Percentiles rank a stretch among this genome's conserved stretches.
Evolutionary conservation across 345 rosid genomes (phyloP).

Genomic region (Gossypium bickii): DNA sequence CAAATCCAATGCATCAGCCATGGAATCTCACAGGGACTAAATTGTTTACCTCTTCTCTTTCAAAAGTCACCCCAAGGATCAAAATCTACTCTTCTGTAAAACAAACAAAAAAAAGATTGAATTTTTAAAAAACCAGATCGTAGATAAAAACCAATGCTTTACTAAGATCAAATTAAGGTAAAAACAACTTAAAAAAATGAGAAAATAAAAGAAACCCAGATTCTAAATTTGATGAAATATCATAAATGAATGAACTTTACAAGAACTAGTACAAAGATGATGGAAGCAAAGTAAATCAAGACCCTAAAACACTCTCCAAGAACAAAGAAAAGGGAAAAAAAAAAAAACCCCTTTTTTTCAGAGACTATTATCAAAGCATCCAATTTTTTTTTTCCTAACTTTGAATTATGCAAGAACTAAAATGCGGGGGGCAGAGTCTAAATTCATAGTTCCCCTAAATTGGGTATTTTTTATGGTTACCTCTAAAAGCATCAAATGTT

Average conservation of each 20-base stretch:
- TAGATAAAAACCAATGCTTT: neutral
- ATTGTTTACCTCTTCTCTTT: constrained; percentile 34
- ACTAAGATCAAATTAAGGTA: neutral
- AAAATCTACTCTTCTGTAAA: constrained; percentile 37
- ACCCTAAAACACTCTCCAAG: neutral
- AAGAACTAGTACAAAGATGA: neutral
- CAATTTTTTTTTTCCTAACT: constrained; percentile 28
- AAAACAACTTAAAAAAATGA: neutral
- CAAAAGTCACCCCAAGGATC: constrained; percentile 40
- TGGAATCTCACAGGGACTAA: neutral
- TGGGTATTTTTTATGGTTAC: constrained; percentile 28
- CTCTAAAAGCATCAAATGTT: constrained; percentile 45
- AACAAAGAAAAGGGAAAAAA: too few relatives aligned
- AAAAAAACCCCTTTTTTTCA: neutral
- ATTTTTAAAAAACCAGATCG: neutral
- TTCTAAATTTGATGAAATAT: neutral
- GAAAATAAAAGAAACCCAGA: neutral
- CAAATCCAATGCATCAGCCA: constrained; percentile 52
- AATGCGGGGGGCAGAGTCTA: constrained; percentile 32
- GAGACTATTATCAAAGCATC: constrained; percentile 26
- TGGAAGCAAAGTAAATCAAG: neutral
- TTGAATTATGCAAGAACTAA: constrained; percentile 41
- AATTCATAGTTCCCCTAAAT: constrained; percentile 32
- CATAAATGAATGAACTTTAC: neutral
- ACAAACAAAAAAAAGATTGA: constrained; percentile 20